Evolutionary conservation across 2,329 filamentous ascomycete genomes (phyloP).

Genomic region (Fulvia fulva): DNA sequence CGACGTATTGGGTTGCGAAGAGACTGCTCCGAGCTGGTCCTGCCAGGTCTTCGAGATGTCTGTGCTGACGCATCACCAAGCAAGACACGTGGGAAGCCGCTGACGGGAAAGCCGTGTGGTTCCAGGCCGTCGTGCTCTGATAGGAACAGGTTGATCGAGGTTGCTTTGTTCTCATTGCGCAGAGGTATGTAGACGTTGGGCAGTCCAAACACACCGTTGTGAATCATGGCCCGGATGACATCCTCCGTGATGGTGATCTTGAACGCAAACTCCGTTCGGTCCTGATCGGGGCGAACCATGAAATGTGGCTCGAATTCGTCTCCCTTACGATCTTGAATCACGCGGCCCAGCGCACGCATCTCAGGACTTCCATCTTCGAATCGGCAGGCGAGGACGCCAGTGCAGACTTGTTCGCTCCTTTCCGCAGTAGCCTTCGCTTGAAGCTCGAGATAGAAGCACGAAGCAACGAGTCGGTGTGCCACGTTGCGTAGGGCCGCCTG

Average conservation of each 20-base stretch:
- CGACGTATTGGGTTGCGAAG: constrained; percentile 13
- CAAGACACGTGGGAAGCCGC: constrained; percentile 34
- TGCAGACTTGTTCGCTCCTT: constrained; percentile 30
- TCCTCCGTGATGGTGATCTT: constrained; percentile 25
- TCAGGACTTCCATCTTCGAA: constrained; percentile 34
- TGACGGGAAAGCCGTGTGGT: constrained; percentile 34
- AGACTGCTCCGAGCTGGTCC: constrained; percentile 23
- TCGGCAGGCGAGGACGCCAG: constrained; percentile 31
- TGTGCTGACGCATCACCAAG: constrained; percentile 25
- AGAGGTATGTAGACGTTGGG: constrained; percentile 32
- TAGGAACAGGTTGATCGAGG: constrained; percentile 34
- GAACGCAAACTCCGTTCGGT: constrained; percentile 21
- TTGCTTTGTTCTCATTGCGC: constrained; percentile 29
- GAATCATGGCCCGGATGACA: constrained; percentile 29
- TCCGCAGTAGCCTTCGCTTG: constrained; percentile 31
- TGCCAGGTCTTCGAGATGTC: constrained; percentile 18
- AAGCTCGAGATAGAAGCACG: constrained; percentile 38
- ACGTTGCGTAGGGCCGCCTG: constrained; percentile 31
- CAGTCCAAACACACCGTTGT: constrained; percentile 29
- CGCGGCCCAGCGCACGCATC: constrained; percentile 30
- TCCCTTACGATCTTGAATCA: constrained; percentile 26
- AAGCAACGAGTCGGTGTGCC: constrained; percentile 35
- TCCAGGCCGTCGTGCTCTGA: constrained; percentile 31
- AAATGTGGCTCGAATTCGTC: constrained; percentile 36
- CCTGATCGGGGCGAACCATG: constrained; percentile 26